Base-by-base conservation (phyloP, 495 filamentous ascomycete species). In the Penicillium maclennaniae region DNA sequence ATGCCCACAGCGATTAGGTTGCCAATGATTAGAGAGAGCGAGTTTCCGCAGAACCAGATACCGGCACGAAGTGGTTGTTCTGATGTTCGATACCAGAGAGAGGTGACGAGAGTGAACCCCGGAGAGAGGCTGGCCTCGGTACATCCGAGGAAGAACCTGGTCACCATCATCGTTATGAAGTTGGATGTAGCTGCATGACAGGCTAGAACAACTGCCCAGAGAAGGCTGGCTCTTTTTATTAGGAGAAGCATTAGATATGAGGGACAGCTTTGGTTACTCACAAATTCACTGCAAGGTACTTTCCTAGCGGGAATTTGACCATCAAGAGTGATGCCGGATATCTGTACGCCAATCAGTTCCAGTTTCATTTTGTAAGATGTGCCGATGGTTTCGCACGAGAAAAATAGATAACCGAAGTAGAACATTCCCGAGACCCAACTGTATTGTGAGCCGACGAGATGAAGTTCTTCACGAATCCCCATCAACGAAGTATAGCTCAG, bases 101-200 rank as follows among this genome's bases (percentile, higher is more conserved):
- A 71, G 47, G 78, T 76, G 6, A 81, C 67, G 27, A 82, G 65
- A 1, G 54, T 58, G 38, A 60, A 61, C 6, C 55, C 55, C 0
- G 62, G 58, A 0, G 53, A 53, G 26, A 82, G 74, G 0, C 72
- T 74, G 1, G 80, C 79, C 62, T 86, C 83, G 23, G 77, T 74
- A 17, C 80, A 68, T 1, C 82, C 82, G 1, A 82, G 71, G 43
- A 83, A 70, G 62, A 83, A 81, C 17, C 81, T 67, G 25, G 72
- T 73, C 3, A 70, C 63, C 48, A 79, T 71, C 23, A 85, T 56
- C 1, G 76, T 77, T 14, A 63, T 63, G 49, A 76, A 84, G 54
- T 67, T 77, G 26, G 66, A 72, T 51, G 74, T 76, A 7, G 79
- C 80, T 2, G 82, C 68, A 52, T 69, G 65, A 43, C 67, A 71